Base-by-base conservation (phyloP, 2,329 filamentous ascomycete genomes). In the Orbilia brochopaga region DNA sequence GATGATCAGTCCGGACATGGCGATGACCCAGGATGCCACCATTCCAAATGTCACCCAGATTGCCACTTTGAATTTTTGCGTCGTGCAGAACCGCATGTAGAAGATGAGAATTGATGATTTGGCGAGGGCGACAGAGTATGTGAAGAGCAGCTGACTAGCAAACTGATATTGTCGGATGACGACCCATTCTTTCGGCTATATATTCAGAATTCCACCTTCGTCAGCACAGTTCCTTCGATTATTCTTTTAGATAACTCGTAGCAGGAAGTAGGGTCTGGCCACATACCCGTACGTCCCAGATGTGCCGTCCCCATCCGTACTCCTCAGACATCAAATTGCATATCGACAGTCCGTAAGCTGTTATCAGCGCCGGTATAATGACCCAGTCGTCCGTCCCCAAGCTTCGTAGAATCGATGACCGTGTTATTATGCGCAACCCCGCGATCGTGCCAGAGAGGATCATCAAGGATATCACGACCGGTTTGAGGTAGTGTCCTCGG, bases 11-110 rank as follows among this genome's bases (percentile, higher is more conserved):
- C 56, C 69, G 8, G 69, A 62, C 62, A 67, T 66, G 15, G 19
- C 56, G 35, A 73, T 63, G 10, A 62, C 56, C 69, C 69, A 73
- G 35, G 57, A 46, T 1, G 50, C 27, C 35, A 73, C 40, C 17
- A 73, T 27, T 2, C 62, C 69, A 35, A 54, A 62, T 1, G 62
- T 67, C 19, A 73, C 32, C 69, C 62, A 73, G 46, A 67, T 67
- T 27, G 63, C 62, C 6, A 66, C 37, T 8, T 59, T 73, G 13
- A 73, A 73, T 17, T 51, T 54, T 42, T 63, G 59, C 6, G 67
- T 72, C 23, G 60, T 72, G 60, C 67, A 72, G 32, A 72, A 72
- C 8, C 69, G 62, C 23, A 73, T 52, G n/a, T 73, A 73, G 46
- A 73, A 73, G 35, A 73, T 67, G 0, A 73, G 27, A 27, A 73